Evolutionary conservation across 2,329 filamentous ascomycete species (phyloP).

Genomic region (Beauveria rudraprayagi): DNA sequence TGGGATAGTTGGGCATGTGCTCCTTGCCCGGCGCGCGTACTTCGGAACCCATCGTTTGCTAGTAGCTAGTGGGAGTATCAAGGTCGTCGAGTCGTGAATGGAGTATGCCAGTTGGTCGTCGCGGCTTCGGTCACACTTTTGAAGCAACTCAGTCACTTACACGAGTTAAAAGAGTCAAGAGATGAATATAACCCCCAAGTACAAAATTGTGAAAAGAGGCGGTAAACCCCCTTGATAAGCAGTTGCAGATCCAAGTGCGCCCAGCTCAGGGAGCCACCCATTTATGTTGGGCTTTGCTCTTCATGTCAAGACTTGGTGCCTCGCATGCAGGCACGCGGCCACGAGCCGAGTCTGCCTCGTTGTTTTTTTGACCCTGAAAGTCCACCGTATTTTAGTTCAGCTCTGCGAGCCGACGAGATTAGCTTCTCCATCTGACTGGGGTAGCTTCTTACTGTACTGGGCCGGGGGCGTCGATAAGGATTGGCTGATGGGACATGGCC

Average conservation of each 20-base stretch:
- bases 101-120: too few species aligned
- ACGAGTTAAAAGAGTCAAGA: too few species aligned
- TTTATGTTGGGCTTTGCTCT: too few species aligned
- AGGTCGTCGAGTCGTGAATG: too few species aligned
- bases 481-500: not conserved
- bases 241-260: too few species aligned
- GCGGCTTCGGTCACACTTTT: too few species aligned
- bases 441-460: not conserved
- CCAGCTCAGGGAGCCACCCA: not conserved
- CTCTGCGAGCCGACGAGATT: constrained; percentile 2
- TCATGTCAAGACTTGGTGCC: too few species aligned
- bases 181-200: too few species aligned
- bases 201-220: not conserved
- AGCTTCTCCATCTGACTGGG: constrained; percentile 1
- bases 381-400: not conserved
- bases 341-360: not conserved
- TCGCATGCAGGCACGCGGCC: too few species aligned
- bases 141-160: too few species aligned
- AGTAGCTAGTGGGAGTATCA: constrained; percentile 21
- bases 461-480: not conserved
- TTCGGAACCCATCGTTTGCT: constrained; percentile 15
- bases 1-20: too few species aligned
- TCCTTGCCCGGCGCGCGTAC: too few species aligned
- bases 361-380: not conserved
- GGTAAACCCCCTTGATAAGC: not conserved